Conservation (phyloP, 345 rosid genomes). For the Eucalyptus pauciflora region DNA sequence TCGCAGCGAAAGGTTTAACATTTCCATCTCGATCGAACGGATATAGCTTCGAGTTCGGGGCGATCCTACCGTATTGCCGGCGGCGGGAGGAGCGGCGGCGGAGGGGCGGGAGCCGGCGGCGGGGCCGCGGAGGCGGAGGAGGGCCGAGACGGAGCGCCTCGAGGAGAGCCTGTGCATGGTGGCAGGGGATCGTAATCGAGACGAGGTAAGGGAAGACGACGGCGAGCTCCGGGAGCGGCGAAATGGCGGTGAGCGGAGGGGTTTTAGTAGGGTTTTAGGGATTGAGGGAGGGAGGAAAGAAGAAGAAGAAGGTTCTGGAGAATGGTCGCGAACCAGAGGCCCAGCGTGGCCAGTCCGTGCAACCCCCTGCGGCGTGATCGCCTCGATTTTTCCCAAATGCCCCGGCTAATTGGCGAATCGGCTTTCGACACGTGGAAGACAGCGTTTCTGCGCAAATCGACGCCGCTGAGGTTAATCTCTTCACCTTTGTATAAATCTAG, state of each 20-base stretch:
- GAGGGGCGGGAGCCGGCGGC: conserved; percentile 5
- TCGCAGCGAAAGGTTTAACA: background rate
- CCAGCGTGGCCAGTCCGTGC: background rate
- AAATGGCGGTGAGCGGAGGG: background rate
- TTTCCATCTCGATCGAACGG: background rate
- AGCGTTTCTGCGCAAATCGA: background rate
- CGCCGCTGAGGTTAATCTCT: background rate
- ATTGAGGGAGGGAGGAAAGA: conserved; percentile 17
- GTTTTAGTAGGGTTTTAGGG: conserved; percentile 45
- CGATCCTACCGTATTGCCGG: conserved; percentile 20
- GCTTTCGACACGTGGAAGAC: background rate
- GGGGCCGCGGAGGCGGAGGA: conserved; percentile 31
- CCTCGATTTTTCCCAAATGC: background rate
- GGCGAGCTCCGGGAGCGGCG: background rate
- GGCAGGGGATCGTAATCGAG: background rate
- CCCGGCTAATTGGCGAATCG: background rate
- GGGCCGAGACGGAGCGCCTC: conserved; percentile 51
- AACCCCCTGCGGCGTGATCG: too few relatives aligned
- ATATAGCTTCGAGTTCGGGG: background rate
- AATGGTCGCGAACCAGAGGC: background rate
- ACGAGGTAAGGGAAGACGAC: background rate
- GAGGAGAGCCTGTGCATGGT: conserved; percentile 64
- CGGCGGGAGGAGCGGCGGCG: conserved; percentile 13
- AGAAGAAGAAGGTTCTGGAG: conserved; percentile 63
- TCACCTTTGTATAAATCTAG: background rate